Evolutionary conservation across 345 rosid species (phyloP), one percentile per base, ranked within the genome.

Genomic region (Orychophragmus violaceus): DNA sequence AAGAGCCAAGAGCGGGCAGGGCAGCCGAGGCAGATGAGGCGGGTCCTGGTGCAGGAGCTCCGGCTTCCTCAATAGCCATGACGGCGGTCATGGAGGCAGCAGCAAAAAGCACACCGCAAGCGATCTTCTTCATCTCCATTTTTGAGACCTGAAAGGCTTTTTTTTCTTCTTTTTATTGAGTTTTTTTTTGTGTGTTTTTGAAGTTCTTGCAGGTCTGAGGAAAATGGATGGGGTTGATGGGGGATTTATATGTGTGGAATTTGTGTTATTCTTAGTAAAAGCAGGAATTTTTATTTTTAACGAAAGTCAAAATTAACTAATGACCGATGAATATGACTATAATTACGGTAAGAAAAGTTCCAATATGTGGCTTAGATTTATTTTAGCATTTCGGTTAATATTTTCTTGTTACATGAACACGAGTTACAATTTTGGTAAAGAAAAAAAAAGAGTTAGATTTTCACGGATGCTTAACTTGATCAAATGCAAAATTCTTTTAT

Each of bases 111-210:
- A 76, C 37, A 35, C 83, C 84, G 2, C 74, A 77, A n/a, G 84
- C 86, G 29, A 76, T 64, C 82, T 82, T 86, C 84, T 84, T 84
- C 88, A 81, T 83, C 71, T 82, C 86, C 88, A 83, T 81, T 62
- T 21, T 24, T 62, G 74, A 69, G 78, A 75, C 78, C 78, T 69
- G 74, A 63, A 68, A 68, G 64, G 69, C 46, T 63, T 63, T 64
- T 17, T 52, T 19, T 45, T 56, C 37, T 75, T 49, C 36, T 69
- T 69, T 35, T 53, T 61, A 48, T 25, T 50, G 51, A 58, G 29
- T 32, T 60, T 59, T 59, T 50, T 42, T 59, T 16, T 41, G 7
- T 22, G 50, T 52, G 37, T 58, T 41, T 66, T 29, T 19, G 7
- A 53, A 69, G 57, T 63, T 75, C 74, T 75, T 56, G 70, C 78